Evolutionary conservation across 1,284 basidiomycete species (phyloP).

Genomic region (Volvariella volvacea): DNA sequence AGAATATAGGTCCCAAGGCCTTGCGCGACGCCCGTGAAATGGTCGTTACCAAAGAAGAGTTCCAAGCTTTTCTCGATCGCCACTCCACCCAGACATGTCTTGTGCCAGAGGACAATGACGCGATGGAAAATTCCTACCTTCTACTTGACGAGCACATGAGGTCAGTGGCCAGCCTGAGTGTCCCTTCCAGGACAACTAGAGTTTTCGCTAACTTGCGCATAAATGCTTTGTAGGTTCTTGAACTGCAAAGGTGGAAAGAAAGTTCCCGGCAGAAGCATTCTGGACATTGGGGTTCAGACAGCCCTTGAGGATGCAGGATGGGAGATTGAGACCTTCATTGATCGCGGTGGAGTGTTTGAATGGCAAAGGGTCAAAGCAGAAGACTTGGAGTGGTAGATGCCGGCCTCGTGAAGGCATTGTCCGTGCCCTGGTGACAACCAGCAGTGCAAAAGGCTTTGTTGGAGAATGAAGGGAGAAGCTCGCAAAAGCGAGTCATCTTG

Average conservation of each 20-base stretch:
- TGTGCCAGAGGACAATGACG: constrained; percentile 28
- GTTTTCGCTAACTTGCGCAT: too few relatives aligned
- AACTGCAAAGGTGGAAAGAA: constrained; percentile 23
- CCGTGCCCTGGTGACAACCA: too few relatives aligned
- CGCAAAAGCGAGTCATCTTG: too few relatives aligned
- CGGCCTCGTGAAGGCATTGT: too few relatives aligned
- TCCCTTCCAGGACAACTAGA: not conserved
- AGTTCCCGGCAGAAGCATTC: constrained; percentile 21
- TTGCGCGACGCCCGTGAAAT: constrained; percentile 27
- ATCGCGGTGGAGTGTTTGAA: constrained; percentile 26
- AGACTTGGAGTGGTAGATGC: constrained; percentile 4
- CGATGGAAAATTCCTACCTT: constrained; percentile 27
- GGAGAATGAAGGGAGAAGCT: too few relatives aligned
- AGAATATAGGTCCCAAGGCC: constrained; percentile 20
- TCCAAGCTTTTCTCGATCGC: constrained; percentile 24
- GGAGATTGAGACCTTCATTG: constrained; percentile 21
- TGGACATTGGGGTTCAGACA: constrained; percentile 23
- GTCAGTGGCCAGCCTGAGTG: constrained; percentile 9
- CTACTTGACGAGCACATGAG: constrained; percentile 28
- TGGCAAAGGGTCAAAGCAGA: constrained; percentile 15
- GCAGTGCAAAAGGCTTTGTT: too few relatives aligned
- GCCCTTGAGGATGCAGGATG: constrained; percentile 26
- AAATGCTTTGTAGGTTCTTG: constrained; percentile 22
- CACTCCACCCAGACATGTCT: constrained; percentile 18
- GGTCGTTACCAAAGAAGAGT: constrained; percentile 24